A percentile compares a stretch with the other conserved stretches of the same genome.
Evolutionary conservation across 2,329 filamentous ascomycete species (phyloP).

Genomic region (Talaromyces sp.): DNA sequence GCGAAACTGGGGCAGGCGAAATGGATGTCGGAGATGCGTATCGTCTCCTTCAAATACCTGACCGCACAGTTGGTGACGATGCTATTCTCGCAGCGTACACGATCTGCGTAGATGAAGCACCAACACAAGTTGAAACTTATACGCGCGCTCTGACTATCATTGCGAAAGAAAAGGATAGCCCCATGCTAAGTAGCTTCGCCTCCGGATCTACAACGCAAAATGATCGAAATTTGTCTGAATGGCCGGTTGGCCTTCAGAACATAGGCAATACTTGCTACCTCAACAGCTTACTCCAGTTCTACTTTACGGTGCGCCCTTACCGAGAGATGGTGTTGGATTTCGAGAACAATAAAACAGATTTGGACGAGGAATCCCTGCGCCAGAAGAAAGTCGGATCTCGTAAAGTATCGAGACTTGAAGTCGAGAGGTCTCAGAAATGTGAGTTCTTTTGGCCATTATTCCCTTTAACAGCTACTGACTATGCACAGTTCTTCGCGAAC

Average conservation of each 20-base stretch:
- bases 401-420: slow-evolving; percentile 59
- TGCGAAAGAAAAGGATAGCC: slow-evolving; percentile 44
- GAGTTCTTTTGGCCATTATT: slow-evolving; percentile 42
- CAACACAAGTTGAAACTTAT: slow-evolving; percentile 47
- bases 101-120: slow-evolving; percentile 47
- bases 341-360: slow-evolving; percentile 66
- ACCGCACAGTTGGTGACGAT: slow-evolving; percentile 53
- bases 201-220: slow-evolving; percentile 32
- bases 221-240: slow-evolving; percentile 46
- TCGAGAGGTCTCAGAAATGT: slow-evolving; percentile 70
- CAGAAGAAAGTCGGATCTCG: slow-evolving; percentile 74
- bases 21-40: slow-evolving; percentile 59
- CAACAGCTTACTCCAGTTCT: slow-evolving; percentile 93
- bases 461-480: slow-evolving; percentile 23
- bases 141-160: slow-evolving; percentile 51
- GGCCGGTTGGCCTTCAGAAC: slow-evolving; percentile 84
- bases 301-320: slow-evolving; percentile 82
- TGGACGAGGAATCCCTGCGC: slow-evolving; percentile 62
- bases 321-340: slow-evolving; percentile 77
- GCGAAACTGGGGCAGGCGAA: slow-evolving; percentile 48
- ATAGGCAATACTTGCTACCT: slow-evolving; percentile 98
- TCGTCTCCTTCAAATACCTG: slow-evolving; percentile 51
- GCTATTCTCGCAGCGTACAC: slow-evolving; percentile 52
- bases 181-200: slow-evolving; percentile 36
- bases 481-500: slow-evolving; percentile 67